These are phyloP conservation scores for Breynia disticha DNA, from an alignment of 441 rosid species.

Conservation along the genomic window DNA sequence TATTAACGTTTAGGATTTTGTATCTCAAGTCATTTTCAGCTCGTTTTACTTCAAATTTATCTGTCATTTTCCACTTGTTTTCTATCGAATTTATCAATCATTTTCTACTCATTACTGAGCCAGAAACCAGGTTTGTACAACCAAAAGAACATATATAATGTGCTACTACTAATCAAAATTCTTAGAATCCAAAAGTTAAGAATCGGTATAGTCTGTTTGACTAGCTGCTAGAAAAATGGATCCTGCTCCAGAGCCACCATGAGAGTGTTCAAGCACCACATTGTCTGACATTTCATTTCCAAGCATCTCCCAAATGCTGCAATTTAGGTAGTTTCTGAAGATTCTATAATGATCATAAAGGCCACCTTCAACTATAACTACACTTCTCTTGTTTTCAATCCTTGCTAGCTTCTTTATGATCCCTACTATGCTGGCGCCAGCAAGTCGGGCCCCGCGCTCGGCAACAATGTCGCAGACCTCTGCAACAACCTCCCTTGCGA, in stretches of 20 bases:
- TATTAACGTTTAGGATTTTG: no score
- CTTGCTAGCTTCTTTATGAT: slow-evolving; percentile 57
- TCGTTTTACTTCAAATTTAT: no score
- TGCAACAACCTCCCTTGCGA: slow-evolving; percentile 41
- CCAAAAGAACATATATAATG: no score
- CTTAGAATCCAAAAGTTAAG: not conserved
- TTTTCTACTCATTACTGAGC: no score
- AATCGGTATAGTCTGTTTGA: slow-evolving; percentile 17
- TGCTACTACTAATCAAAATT: no score
- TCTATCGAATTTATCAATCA: no score
- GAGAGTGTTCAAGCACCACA: slow-evolving; percentile 36
- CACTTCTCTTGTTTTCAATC: slow-evolving; percentile 35
- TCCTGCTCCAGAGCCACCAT: slow-evolving; percentile 48
- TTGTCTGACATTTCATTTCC: slow-evolving; percentile 50
- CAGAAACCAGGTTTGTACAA: no score
- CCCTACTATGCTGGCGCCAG: slow-evolving; percentile 55
- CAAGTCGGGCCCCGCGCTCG: slow-evolving; percentile 59
- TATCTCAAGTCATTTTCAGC: no score
- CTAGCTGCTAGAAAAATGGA: slow-evolving; percentile 42
- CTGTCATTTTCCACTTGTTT: no score
- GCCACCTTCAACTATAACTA: slow-evolving; percentile 51
- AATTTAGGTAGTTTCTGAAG: slow-evolving; percentile 49
- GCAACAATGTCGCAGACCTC: slow-evolving; percentile 59
- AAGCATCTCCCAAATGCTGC: slow-evolving; percentile 60
- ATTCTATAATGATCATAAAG: slow-evolving; percentile 52